Conservation (phyloP, 1,139 yeast species). For the Hyphopichia pseudoburtonii region DNA sequence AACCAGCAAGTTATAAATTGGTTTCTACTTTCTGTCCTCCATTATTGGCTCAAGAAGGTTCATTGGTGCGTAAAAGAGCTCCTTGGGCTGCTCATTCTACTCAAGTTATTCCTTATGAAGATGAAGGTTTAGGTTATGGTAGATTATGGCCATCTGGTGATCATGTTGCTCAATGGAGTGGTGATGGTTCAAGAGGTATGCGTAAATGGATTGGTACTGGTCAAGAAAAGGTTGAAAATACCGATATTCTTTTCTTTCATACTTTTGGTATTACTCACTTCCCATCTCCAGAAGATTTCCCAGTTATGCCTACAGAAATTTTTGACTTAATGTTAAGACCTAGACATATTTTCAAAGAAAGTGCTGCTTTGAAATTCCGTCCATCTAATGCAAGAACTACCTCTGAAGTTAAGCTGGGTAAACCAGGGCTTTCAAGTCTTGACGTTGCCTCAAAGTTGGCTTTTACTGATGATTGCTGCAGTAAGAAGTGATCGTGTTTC, state of each 20-base stretch:
- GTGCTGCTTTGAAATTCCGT: constrained; percentile 72
- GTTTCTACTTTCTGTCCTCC: constrained; percentile 78
- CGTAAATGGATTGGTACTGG: constrained; percentile 76
- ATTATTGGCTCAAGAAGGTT: constrained; percentile 70
- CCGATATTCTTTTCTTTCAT: constrained; percentile 73
- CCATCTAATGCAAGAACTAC: constrained; percentile 72
- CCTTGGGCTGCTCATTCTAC: constrained; percentile 73
- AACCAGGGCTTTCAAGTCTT: constrained; percentile 32
- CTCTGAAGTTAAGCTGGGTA: constrained; percentile 48
- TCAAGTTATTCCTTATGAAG: constrained; percentile 69
- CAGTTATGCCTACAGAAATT: constrained; percentile 85
- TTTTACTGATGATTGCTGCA: constrained; percentile 25
- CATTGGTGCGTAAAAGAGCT: constrained; percentile 76
- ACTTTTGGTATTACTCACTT: constrained; percentile 83
- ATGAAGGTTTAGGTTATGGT: constrained; percentile 50
- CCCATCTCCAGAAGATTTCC: constrained; percentile 90
- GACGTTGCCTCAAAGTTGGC: constrained; percentile 46
- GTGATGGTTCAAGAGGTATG: constrained; percentile 70
- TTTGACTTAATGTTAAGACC: constrained; percentile 74
- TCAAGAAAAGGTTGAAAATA: constrained; percentile 57
- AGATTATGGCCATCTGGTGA: constrained; percentile 78
- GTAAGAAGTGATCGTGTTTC: background rate
- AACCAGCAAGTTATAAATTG: constrained; percentile 74
- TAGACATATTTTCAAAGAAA: constrained; percentile 72
- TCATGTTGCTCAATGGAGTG: constrained; percentile 78